Conservation (phyloP, 31 red algal genomes). For the Porphyra umbilicalis region DNA sequence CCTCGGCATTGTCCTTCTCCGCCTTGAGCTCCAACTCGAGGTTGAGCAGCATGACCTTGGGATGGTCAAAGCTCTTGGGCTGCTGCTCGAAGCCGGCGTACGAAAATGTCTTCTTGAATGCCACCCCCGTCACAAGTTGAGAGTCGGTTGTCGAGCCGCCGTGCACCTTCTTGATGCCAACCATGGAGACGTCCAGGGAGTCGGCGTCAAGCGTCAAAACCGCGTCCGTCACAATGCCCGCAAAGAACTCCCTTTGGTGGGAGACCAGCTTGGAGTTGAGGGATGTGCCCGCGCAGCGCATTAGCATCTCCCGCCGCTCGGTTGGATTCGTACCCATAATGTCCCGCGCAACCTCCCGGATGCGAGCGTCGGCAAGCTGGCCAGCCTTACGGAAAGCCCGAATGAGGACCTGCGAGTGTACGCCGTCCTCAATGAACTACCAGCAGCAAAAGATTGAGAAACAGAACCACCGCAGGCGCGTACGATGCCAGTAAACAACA, state of each 20-base stretch:
- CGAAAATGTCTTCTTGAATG: constrained; percentile 99
- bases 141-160: constrained; percentile 88
- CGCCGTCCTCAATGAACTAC: constrained; percentile 92
- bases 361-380: constrained; percentile 35
- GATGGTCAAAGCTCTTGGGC: constrained; percentile 90
- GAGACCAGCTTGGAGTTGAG: constrained; percentile 98
- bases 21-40: constrained; percentile 97
- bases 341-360: constrained; percentile 68
- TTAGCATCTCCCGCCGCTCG: constrained; percentile 54
- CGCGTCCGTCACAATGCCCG: constrained; percentile 90
- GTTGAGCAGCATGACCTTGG: constrained; percentile 96
- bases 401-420: constrained; percentile 87
- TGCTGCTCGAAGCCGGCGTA: constrained; percentile 99
- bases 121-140: constrained; percentile 84
- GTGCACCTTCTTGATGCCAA: constrained; percentile 96
- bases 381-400: constrained; percentile 75
- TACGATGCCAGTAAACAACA: too few relatives aligned
- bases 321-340: constrained; percentile 54
- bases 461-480: too few relatives aligned
- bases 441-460: neutral
- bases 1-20: constrained; percentile 99
- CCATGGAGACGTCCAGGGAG: constrained; percentile 86
- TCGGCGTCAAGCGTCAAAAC: constrained; percentile 78
- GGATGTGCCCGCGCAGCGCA: constrained; percentile 79
- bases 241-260: constrained; percentile 89